These are phyloP conservation scores for Rhodotorula sphaerocarpa DNA, from an alignment of 768 basidiomycete species.

Conservation along the genomic window DNA sequence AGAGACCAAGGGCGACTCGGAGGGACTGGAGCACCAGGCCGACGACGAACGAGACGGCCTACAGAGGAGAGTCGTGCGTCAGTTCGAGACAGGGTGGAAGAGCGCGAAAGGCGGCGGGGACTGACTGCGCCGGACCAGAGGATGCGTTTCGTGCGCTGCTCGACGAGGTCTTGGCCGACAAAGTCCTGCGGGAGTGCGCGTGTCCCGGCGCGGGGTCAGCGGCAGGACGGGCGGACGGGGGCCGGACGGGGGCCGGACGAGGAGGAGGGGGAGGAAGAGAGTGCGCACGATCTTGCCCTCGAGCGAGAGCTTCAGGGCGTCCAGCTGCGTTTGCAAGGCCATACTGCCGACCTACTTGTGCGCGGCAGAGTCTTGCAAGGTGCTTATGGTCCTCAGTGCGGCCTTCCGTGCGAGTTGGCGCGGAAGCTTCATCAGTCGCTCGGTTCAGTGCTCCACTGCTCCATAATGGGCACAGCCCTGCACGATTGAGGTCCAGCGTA, in stretches of 20 bases:
- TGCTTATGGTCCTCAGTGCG: too few species aligned
- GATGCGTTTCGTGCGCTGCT: not conserved
- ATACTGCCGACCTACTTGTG: too few species aligned
- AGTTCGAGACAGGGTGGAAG: not conserved
- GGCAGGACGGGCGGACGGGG: too few species aligned
- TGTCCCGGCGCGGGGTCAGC: too few species aligned
- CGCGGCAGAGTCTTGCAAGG: too few species aligned
- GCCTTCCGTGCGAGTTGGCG: too few species aligned
- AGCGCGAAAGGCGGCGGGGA: not conserved
- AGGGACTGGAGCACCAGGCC: conserved; percentile 14
- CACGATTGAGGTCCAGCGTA: too few species aligned
- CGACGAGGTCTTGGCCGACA: conserved; percentile 25
- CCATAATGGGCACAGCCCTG: too few species aligned
- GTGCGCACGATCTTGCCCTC: conserved; percentile 23
- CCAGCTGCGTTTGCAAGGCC: not conserved
- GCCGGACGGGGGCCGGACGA: not conserved
- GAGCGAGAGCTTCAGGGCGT: not conserved
- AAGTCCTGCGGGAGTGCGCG: conserved; percentile 8
- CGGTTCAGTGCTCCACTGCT: too few species aligned
- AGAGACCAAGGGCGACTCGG: not conserved
- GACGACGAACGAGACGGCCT: conserved; percentile 21
- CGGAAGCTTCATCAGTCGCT: too few species aligned
- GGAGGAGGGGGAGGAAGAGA: too few species aligned
- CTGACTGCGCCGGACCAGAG: conserved; percentile 18
- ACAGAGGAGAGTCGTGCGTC: not conserved